Base-by-base conservation (phyloP, 1,139 yeast genomes). In the Debaryomyces fabryi region DNA sequence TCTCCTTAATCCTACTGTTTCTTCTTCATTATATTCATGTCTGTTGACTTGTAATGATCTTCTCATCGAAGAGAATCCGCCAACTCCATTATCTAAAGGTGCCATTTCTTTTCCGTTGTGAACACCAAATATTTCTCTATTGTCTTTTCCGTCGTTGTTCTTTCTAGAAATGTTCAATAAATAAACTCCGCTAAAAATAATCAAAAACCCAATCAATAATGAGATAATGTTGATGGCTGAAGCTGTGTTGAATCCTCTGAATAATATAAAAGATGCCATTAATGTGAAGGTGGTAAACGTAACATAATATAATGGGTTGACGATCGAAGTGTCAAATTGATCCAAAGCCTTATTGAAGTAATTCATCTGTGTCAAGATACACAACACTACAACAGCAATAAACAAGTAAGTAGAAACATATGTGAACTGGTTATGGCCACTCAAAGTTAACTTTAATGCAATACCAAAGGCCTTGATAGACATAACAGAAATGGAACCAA, bases 381-480 rank as follows among this genome's bases (percentile, higher is more conserved):
- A 90, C 39, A 86, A 78, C 9, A 78, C 88, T 47, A 90, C 97
- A 34, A 89, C 92, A 39, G 80, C 58, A 42, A 90, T 81, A 73
- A 90, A 90, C 51, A 91, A 76, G 62, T 90, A 90, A 0, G 97
- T 90, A 30, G 95, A 86, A 3, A 87, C 75, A 60, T 89, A 95
- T 2, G 90, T 81, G 67, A 90, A 88, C 72, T 90, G 97, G 68
- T 91, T 90, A 69, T 85, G 88, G n/a, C 97, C 97, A 35, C 83
- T 76, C 40, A 90, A 76, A 0, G 97, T 89, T 60, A 90, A 79
- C 69, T 90, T 90, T 59, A 90, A 76, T 1, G 97, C 97, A 62
- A 90, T 88, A 33, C 97, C 97, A 71, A 90, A 90, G 0, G 96
- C 97, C 72, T 90, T 90, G 68, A 90, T 90, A 36, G 96, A 79